These are phyloP conservation scores for Tricholoma bakamatsutake DNA, from an alignment of 768 basidiomycete genomes.

Conservation along the genomic window DNA sequence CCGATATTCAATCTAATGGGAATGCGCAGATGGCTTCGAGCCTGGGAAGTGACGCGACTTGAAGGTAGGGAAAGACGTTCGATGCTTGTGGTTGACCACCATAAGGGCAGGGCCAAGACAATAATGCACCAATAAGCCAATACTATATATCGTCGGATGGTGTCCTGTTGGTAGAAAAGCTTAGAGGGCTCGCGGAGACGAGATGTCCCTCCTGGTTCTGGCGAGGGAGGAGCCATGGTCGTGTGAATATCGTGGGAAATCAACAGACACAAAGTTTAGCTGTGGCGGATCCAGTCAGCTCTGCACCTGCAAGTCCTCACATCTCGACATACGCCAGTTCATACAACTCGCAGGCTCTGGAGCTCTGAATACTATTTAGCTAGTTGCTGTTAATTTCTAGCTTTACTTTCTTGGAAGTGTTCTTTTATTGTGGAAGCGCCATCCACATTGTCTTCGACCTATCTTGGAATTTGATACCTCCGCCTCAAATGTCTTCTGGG, in stretches of 20 bases:
- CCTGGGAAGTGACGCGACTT: constrained; percentile 48
- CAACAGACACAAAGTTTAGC: constrained; percentile 25
- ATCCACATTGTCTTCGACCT: background rate
- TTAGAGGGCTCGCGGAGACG: constrained; percentile 40
- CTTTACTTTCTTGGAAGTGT: background rate
- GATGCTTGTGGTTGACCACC: constrained; percentile 94
- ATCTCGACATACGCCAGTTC: background rate
- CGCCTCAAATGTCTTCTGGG: constrained; percentile 32
- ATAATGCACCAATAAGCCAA: constrained; percentile 75
- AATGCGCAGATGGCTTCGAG: constrained; percentile 37
- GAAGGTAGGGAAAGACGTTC: constrained; percentile 72
- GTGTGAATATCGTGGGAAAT: constrained; percentile 17
- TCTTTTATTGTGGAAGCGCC: background rate
- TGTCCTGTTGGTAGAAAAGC: constrained; percentile 46
- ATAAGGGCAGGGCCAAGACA: constrained; percentile 75
- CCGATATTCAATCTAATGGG: constrained; percentile 36
- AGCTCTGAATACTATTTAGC: background rate
- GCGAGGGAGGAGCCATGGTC: background rate
- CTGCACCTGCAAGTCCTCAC: constrained; percentile 2
- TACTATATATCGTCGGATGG: constrained; percentile 55
- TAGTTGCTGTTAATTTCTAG: background rate
- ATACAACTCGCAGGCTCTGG: background rate
- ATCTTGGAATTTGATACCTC: constrained; percentile 8
- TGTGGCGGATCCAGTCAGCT: constrained; percentile 21
- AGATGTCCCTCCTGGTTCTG: constrained; percentile 1